Evolutionary conservation across 306 rosid genomes (phyloP).

Genomic region (Macrotyloma uniflorum): DNA sequence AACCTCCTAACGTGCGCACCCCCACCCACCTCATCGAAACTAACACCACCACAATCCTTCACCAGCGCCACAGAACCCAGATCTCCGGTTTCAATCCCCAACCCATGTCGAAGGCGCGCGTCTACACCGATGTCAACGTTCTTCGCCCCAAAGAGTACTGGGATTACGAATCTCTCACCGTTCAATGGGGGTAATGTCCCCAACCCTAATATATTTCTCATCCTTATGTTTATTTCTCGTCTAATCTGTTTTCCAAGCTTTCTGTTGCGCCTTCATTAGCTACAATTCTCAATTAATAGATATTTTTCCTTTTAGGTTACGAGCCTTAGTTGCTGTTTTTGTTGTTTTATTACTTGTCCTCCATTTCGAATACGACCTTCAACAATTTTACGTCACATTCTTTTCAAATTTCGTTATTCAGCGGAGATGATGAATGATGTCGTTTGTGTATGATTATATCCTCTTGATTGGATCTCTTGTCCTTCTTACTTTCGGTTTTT

Average conservation of each 20-base stretch:
- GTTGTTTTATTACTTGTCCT: conserved; percentile 5
- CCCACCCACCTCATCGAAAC: conserved; percentile 37
- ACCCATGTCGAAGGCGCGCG: conserved; percentile 85
- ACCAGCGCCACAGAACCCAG: conserved; percentile 21
- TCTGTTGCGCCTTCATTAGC: conserved; percentile 1
- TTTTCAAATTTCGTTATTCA: background rate
- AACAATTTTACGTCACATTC: background rate
- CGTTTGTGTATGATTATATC: conserved; percentile 1
- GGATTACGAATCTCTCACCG: conserved; percentile 94
- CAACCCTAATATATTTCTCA: conserved; percentile 27
- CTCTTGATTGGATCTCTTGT: conserved; percentile 40
- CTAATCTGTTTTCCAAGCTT: conserved; percentile 3
- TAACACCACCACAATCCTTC: conserved; percentile 22
- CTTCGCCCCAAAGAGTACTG: conserved; percentile 88
- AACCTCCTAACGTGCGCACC: conserved; percentile 61
- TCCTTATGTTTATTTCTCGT: background rate
- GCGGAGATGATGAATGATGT: background rate
- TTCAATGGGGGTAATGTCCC: conserved; percentile 80
- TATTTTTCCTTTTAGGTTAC: background rate
- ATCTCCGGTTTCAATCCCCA: conserved; percentile 40
- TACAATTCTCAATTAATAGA: background rate
- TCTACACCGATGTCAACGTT: conserved; percentile 79
- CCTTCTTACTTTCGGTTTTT: background rate
- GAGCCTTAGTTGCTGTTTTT: conserved; percentile 1
- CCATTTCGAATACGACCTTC: background rate